Evolutionary conservation across 2,329 filamentous ascomycete species (phyloP).

Genomic region (Ophiostoma ulmi): DNA sequence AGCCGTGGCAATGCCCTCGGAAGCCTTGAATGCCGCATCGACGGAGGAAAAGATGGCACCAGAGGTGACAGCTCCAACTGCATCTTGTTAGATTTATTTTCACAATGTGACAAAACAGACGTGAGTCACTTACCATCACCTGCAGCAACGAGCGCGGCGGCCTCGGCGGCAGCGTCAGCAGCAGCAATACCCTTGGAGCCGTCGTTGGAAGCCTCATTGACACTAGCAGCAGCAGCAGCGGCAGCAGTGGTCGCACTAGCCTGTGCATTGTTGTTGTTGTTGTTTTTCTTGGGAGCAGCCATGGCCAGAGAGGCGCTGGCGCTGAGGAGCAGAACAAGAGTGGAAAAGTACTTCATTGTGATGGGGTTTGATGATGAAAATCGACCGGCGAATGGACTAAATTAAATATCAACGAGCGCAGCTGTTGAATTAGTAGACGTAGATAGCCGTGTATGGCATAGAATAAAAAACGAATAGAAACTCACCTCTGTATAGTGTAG

Average conservation of each 20-base stretch:
- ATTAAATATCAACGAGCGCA: background rate
- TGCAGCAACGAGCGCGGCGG: slow-evolving; percentile 22
- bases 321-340: slow-evolving; percentile 24
- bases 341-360: slow-evolving; percentile 26
- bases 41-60: slow-evolving; percentile 26
- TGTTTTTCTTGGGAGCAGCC: slow-evolving; percentile 23
- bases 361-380: background rate
- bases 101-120: background rate
- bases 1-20: slow-evolving; percentile 18
- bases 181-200: slow-evolving; percentile 18
- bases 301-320: slow-evolving; percentile 25
- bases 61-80: slow-evolving; percentile 24
- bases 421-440: background rate
- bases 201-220: slow-evolving; percentile 5
- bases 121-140: slow-evolving; percentile 20
- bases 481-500: background rate
- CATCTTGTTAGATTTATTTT: background rate
- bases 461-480: background rate
- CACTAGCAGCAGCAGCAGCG: background rate
- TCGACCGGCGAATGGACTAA: slow-evolving; percentile 23
- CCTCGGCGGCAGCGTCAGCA: slow-evolving; percentile 22
- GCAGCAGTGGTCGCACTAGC: background rate
- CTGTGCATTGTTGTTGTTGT: background rate
- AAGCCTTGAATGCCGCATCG: slow-evolving; percentile 24
- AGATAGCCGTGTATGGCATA: background rate